phyloP scores from a whole-genome alignment of 306 rosid genomes.

The Gleditsia sinensis region DNA sequence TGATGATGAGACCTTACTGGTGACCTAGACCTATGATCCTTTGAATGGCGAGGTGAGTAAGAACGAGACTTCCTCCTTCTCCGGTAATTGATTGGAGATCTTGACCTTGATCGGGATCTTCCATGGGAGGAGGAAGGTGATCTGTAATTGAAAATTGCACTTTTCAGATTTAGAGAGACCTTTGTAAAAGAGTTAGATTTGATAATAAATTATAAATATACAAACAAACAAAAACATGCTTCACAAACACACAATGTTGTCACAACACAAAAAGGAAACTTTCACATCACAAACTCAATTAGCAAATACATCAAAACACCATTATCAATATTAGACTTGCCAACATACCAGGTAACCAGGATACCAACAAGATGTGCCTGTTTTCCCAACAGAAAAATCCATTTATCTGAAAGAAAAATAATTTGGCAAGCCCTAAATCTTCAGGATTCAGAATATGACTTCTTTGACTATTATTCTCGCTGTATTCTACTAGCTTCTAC shows the following conservation, averaged over 20 bases:
- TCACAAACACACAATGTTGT: conserved; percentile 6
- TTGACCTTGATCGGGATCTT: conserved; percentile 76
- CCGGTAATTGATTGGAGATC: conserved; percentile 74
- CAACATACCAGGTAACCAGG: conserved; percentile 1
- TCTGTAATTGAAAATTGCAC: conserved; percentile 46
- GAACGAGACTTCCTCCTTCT: conserved; percentile 84
- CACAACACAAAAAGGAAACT: neutral
- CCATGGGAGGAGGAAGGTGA: conserved; percentile 72
- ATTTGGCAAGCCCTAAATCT: neutral
- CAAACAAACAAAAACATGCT: neutral
- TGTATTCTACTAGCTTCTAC: neutral
- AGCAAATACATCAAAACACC: neutral
- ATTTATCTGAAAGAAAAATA: neutral
- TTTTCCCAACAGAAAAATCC: neutral
- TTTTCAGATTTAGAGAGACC: conserved; percentile 22
- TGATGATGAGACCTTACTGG: conserved; percentile 69
- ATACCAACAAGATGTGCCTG: conserved; percentile 1
- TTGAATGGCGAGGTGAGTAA: conserved; percentile 71
- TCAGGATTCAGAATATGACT: neutral
- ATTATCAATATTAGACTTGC: conserved; percentile 11
- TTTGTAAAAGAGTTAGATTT: neutral
- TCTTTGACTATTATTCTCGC: neutral
- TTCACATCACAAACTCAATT: neutral
- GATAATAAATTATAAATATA: neutral
- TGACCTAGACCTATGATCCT: conserved; percentile 78